Evolutionary conservation across 2,329 filamentous ascomycete species (phyloP).

Genomic region (Sordariomycetes sp.): DNA sequence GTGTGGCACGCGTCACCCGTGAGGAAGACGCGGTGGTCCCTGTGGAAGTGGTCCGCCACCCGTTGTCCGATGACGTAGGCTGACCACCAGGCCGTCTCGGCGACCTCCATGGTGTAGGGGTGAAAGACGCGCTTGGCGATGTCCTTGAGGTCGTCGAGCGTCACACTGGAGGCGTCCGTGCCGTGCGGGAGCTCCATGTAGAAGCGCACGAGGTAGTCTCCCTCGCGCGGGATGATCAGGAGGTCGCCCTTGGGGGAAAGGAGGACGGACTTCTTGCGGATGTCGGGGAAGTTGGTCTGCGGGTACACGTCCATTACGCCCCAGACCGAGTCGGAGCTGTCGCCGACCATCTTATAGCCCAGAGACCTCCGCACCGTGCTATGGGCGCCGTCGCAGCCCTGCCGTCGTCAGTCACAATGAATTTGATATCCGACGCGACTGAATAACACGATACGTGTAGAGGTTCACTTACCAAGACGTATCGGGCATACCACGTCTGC

Average conservation of each 20-base stretch:
- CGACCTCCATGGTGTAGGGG: constrained; percentile 43
- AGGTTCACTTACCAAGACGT: constrained; percentile 31
- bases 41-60: constrained; percentile 44
- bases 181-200: constrained; percentile 45
- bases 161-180: constrained; percentile 38
- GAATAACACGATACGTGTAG: too few species aligned
- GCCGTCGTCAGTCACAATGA: not conserved
- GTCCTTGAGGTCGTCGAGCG: constrained; percentile 39
- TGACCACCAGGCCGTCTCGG: constrained; percentile 50
- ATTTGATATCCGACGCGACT: not conserved
- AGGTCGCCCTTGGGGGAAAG: constrained; percentile 43
- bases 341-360: constrained; percentile 47
- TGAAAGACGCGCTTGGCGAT: constrained; percentile 40
- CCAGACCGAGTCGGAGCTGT: constrained; percentile 45
- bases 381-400: constrained; percentile 36
- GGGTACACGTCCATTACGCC: constrained; percentile 46
- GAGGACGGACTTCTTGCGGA: constrained; percentile 44
- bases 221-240: constrained; percentile 52
- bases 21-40: constrained; percentile 50
- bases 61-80: constrained; percentile 54
- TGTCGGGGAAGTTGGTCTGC: constrained; percentile 50
- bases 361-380: constrained; percentile 37
- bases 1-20: constrained; percentile 54
- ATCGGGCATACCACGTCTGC: constrained; percentile 33
- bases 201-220: constrained; percentile 45